Conservation (phyloP, 73 alveolate genomes). For the Tetrahymena borealis region DNA sequence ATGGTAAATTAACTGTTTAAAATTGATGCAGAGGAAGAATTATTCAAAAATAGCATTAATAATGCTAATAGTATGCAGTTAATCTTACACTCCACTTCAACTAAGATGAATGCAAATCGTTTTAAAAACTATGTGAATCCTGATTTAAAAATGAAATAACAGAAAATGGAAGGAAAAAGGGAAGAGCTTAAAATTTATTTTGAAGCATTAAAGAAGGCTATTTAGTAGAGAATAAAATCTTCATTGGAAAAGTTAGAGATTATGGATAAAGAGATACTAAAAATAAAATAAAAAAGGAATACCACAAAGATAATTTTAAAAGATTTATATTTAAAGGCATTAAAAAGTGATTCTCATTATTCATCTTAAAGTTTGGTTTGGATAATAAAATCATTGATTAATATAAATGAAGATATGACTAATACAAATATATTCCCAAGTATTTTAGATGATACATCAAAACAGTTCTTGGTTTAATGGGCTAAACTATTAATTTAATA, state of each 20-base stretch:
- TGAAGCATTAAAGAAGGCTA: not conserved
- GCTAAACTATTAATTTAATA: not conserved
- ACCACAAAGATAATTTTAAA: not conserved
- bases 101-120: not conserved
- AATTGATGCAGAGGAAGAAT: not conserved
- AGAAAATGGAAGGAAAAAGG: not conserved
- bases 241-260: not conserved
- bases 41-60: not conserved
- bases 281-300: not conserved
- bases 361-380: not conserved
- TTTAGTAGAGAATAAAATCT: not conserved
- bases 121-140: not conserved
- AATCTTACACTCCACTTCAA: not conserved
- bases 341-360: not conserved
- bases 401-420: not conserved
- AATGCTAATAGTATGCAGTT: not conserved
- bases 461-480: not conserved
- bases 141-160: not conserved
- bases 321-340: not conserved
- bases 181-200: not conserved
- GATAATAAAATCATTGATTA: not conserved
- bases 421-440: not conserved
- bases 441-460: not conserved
- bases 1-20: not conserved
- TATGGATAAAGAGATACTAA: not conserved